phyloP scores from a whole-genome alignment of 352 stramenopile genomes.

The Globisporangium recalcitrans region DNA sequence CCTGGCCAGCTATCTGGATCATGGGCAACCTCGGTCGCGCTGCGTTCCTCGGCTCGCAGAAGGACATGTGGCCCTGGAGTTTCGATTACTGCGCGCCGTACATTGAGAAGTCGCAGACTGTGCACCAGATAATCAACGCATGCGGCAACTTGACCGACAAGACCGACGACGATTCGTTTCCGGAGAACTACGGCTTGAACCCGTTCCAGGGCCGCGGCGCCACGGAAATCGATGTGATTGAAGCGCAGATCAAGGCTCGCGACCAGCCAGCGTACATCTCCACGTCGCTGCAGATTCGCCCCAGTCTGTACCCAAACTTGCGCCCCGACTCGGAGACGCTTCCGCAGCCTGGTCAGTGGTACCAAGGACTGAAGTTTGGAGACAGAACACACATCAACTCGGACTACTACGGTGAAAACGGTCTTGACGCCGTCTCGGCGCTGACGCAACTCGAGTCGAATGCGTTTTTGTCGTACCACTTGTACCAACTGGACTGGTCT shows the following conservation, averaged over 20 bases:
- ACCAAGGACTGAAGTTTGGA: conserved; percentile 80
- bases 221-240: conserved; percentile 97
- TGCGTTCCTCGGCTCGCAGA: conserved; percentile 90
- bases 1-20: conserved; percentile 98
- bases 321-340: conserved; percentile 50
- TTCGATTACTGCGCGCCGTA: conserved; percentile 89
- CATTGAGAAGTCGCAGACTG: conserved; percentile 85
- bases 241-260: conserved; percentile 78
- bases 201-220: conserved; percentile 89
- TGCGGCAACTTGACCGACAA: conserved; percentile 94
- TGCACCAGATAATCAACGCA: conserved; percentile 92
- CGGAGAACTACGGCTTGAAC: conserved; percentile 90
- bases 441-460: conserved; percentile 89
- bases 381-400: conserved; percentile 90
- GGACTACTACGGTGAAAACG: conserved; percentile 93
- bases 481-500: conserved; percentile 95
- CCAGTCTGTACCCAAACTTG: conserved; percentile 62
- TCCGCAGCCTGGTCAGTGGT: conserved; percentile 84
- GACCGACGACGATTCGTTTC: conserved; percentile 78
- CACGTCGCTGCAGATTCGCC: conserved; percentile 91
- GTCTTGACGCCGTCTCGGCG: conserved; percentile 93
- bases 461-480: conserved; percentile 91
- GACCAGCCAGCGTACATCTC: conserved; percentile 90
- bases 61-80: conserved; percentile 96
- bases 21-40: conserved; percentile 96